phyloP scores from a whole-genome alignment of 176 grass and related monocot genomes.

The Carex kokanica region DNA sequence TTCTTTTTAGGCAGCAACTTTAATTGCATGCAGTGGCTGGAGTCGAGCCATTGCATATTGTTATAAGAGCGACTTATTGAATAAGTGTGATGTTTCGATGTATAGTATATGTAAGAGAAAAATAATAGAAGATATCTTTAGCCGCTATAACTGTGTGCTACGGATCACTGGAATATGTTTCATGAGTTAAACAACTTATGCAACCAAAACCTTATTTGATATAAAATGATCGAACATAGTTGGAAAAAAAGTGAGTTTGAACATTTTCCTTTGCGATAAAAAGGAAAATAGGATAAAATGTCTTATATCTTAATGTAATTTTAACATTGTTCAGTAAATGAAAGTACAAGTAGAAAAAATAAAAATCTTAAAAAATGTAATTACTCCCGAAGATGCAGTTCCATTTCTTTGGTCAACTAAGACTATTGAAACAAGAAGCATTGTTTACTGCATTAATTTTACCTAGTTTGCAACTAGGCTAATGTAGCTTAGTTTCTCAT shows the following conservation, averaged over 20 bases:
- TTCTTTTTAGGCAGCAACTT: background rate
- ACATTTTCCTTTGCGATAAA: no score
- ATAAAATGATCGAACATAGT: no score
- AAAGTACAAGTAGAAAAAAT: no score
- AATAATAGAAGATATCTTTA: background rate
- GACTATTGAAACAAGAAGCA: background rate
- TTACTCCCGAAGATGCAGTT: background rate
- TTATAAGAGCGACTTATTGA: background rate
- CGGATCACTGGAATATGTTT: no score
- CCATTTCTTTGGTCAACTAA: background rate
- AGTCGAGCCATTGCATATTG: conserved; percentile 2
- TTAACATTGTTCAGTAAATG: no score
- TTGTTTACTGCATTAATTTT: background rate
- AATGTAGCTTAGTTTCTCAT: background rate
- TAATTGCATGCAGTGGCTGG: background rate
- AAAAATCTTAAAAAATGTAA: background rate
- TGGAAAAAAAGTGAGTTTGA: no score
- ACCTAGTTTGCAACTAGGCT: background rate
- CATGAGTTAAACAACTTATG: no score
- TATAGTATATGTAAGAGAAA: background rate
- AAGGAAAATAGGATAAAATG: no score
- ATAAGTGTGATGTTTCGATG: background rate
- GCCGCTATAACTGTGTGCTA: background rate
- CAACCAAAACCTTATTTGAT: no score
- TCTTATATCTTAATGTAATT: no score